Percentiles rank a stretch among this genome's conserved stretches.
phyloP scores from a whole-genome alignment of 345 rosid genomes.

The Sonneratia caseolaris region DNA sequence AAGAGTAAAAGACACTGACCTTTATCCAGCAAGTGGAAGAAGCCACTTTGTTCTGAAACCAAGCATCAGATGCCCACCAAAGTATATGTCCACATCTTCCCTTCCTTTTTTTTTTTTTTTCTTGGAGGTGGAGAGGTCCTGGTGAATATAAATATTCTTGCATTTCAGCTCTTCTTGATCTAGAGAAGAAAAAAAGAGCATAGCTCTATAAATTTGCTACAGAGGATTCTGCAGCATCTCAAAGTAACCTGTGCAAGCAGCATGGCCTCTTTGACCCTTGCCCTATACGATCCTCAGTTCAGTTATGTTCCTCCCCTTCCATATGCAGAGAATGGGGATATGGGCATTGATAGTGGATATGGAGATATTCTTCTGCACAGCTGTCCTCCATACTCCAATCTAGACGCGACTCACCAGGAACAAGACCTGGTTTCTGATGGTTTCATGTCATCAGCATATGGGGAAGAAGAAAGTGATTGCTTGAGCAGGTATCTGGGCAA shows the following conservation, averaged over 20 bases:
- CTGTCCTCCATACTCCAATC: slow-evolving; percentile 3
- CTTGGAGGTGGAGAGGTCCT: not conserved
- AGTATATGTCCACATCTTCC: not conserved
- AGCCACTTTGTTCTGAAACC: not conserved
- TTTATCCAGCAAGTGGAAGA: not conserved
- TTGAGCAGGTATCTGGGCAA: not conserved
- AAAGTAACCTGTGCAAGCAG: not conserved
- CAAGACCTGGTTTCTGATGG: slow-evolving; percentile 9
- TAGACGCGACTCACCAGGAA: not conserved
- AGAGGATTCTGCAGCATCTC: not conserved
- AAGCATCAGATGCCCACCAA: not conserved
- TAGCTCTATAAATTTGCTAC: not conserved
- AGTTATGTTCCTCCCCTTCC: slow-evolving; percentile 1
- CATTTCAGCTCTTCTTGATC: not conserved
- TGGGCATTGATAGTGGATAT: not conserved
- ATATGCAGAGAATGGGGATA: not conserved
- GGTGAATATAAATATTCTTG: not conserved
- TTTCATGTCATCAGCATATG: not conserved
- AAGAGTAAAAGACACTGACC: not conserved
- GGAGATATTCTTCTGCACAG: slow-evolving; percentile 6
- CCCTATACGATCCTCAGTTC: slow-evolving; percentile 4
- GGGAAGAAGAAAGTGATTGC: not conserved
- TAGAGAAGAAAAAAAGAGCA: not conserved
- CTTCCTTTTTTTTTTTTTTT: not conserved
- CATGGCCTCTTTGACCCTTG: slow-evolving; percentile 9